Base-by-base conservation (phyloP, 2,329 filamentous ascomycete genomes). In the Monilinia laxa region DNA sequence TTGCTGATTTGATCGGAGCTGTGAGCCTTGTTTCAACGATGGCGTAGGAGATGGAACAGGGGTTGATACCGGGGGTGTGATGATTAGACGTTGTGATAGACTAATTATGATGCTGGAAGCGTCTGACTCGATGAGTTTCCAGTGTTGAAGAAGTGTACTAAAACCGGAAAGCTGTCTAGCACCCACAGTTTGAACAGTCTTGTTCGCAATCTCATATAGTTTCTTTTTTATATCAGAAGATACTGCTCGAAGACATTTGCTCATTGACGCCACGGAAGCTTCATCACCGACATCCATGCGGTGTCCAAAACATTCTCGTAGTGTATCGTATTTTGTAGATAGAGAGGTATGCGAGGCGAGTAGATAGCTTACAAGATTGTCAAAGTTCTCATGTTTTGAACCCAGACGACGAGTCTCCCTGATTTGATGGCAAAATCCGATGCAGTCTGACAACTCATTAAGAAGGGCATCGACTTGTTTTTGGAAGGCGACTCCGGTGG, bases 321-420 rank as follows among this genome's bases (percentile, higher is more conserved):
- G 31, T 16, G 54, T 65, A 23, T 65, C 51, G 18, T 65, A 65
- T 60, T 52, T 23, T 10, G 25, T 11, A 6, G 54, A 51, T n/a
- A 65, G 31, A 18, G 35, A n/a, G n/a, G 40, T 52, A 4, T 35
- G 51, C 9, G 51, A 57, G 18, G 31, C 16, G 5, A 60, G 54
- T 4, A 65, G 64, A 9, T 49, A 6, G 23, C 16, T n/a, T 42
- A 25, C 23, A 42, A 65, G 64, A 4, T 53, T 59, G 20, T 65
- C 55, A 12, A 65, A 65, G 38, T 60, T 52, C 31, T 65, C 54
- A 25, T 65, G 55, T 42, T 42, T 60, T 11, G 45, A 52, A 40
- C 55, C 64, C 20, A 65, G 54, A 28, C 56, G 64, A 28, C 64
- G 64, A 45, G 28, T 65, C 31, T 59, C 55, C 38, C 55, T 35